Evolutionary conservation across 352 stramenopile species (phyloP).

Genomic region (Saprolegnia diclina): DNA sequence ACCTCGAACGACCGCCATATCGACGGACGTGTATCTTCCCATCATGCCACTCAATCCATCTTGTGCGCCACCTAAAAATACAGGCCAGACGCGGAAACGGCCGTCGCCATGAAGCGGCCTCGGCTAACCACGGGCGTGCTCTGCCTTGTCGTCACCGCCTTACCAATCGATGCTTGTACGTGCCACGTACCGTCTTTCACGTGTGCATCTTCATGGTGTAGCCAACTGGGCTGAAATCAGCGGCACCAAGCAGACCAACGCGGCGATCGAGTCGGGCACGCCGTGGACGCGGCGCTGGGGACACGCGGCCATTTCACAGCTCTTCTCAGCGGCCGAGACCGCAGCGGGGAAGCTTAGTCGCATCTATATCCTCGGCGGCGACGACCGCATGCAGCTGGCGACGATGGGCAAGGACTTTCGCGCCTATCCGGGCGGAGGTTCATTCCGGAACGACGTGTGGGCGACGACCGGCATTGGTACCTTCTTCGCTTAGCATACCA

Average conservation of each 20-base stretch:
- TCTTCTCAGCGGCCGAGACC: constrained; percentile 49
- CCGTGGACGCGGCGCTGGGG: constrained; percentile 60
- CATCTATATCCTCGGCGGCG: constrained; percentile 63
- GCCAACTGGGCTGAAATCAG: constrained; percentile 72
- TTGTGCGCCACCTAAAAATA: too few relatives aligned
- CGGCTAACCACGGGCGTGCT: too few relatives aligned
- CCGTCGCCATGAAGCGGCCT: too few relatives aligned
- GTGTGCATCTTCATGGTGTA: constrained; percentile 1
- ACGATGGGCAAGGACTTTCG: constrained; percentile 44
- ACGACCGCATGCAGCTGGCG: constrained; percentile 57
- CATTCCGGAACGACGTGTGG: constrained; percentile 70
- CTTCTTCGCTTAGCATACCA: neutral
- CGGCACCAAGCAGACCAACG: constrained; percentile 53
- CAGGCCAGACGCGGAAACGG: too few relatives aligned
- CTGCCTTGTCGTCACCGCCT: neutral
- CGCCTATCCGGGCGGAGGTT: constrained; percentile 60
- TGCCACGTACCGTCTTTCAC: neutral
- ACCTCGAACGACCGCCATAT: too few relatives aligned
- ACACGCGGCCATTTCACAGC: constrained; percentile 42
- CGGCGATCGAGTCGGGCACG: constrained; percentile 42
- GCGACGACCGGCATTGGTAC: constrained; percentile 46
- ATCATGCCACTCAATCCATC: too few relatives aligned
- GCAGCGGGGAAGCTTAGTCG: constrained; percentile 45
- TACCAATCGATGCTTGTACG: neutral
- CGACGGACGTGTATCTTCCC: too few relatives aligned